Percentiles rank a stretch among this genome's conserved stretches.
These are phyloP conservation scores for Chaetomium globosum DNA, from an alignment of 2,329 filamentous ascomycete species.

Conservation along the genomic window DNA sequence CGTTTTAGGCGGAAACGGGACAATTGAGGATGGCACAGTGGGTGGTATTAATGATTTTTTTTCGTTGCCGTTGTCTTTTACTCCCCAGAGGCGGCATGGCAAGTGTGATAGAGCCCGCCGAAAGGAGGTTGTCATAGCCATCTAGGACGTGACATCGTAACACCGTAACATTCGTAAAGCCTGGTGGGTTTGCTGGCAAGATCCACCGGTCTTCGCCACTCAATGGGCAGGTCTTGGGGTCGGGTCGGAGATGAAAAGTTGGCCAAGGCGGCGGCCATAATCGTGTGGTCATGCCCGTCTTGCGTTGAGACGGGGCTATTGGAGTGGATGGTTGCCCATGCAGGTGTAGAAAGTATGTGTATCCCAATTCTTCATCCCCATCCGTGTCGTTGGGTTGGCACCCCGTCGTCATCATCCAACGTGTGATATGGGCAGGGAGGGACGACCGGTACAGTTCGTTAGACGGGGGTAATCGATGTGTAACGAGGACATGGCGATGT, in stretches of 20 bases:
- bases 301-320: slow-evolving; percentile 25
- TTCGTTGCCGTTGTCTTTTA: slow-evolving; percentile 27
- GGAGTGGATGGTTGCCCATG: slow-evolving; percentile 38
- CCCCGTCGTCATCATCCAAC: slow-evolving; percentile 35
- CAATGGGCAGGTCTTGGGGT: background rate
- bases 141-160: slow-evolving; percentile 41
- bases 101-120: slow-evolving; percentile 21
- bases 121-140: slow-evolving; percentile 36
- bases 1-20: background rate
- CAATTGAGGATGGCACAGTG: background rate
- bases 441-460: slow-evolving; percentile 16
- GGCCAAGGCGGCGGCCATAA: slow-evolving; percentile 12
- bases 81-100: slow-evolving; percentile 20
- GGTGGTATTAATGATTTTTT: slow-evolving; percentile 21
- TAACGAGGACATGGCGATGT: slow-evolving; percentile 6
- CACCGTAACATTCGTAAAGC: slow-evolving; percentile 39
- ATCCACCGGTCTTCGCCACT: slow-evolving; percentile 10
- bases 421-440: slow-evolving; percentile 23
- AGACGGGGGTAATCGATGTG: slow-evolving; percentile 11
- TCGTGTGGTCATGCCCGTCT: slow-evolving; percentile 3
- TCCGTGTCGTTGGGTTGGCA: slow-evolving; percentile 30
- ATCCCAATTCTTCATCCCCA: slow-evolving; percentile 36
- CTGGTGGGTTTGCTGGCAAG: slow-evolving; percentile 23
- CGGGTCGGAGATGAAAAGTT: background rate
- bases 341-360: slow-evolving; percentile 36